Conservation (phyloP, 495 filamentous ascomycete genomes). For the Lasiosphaeria hispida region DNA sequence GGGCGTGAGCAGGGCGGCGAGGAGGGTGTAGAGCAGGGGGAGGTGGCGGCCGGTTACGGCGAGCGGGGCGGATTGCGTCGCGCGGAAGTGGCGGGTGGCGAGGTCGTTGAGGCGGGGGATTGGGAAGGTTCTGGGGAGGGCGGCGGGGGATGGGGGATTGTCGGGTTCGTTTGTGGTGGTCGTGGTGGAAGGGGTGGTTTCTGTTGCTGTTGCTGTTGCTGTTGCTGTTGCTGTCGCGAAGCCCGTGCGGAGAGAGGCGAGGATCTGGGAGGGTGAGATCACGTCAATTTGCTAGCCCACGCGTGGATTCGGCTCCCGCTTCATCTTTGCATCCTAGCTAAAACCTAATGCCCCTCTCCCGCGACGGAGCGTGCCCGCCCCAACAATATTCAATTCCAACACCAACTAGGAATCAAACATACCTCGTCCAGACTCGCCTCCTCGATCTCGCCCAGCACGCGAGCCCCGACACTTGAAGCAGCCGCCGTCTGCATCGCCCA, state of each 20-base stretch:
- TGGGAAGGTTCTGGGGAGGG: slow-evolving; percentile 30
- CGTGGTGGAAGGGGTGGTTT: neutral
- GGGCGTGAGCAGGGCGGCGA: slow-evolving; percentile 56
- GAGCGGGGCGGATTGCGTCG: slow-evolving; percentile 35
- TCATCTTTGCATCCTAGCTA: neutral
- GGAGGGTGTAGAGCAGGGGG: slow-evolving; percentile 65
- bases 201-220: slow-evolving; percentile 10
- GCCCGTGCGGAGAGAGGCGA: slow-evolving; percentile 47
- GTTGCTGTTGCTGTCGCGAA: slow-evolving; percentile 18
- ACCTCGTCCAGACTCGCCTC: slow-evolving; percentile 40
- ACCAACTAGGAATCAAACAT: slow-evolving; percentile 25
- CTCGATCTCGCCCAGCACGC: slow-evolving; percentile 52
- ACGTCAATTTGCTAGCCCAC: neutral
- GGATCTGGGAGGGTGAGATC: slow-evolving; percentile 30
- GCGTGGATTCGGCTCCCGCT: neutral
- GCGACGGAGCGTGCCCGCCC: too few relatives aligned
- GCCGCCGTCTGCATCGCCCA: slow-evolving; percentile 23
- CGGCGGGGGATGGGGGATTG: slow-evolving; percentile 38
- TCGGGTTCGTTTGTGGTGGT: slow-evolving; percentile 11
- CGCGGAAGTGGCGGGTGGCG: slow-evolving; percentile 35
- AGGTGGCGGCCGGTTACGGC: slow-evolving; percentile 55
- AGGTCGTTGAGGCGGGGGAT: slow-evolving; percentile 43
- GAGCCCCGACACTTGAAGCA: slow-evolving; percentile 54
- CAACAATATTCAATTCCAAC: too few relatives aligned
- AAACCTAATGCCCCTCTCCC: too few relatives aligned